These are phyloP conservation scores for Scedosporium aurantiacum DNA, from an alignment of 2,329 filamentous ascomycete genomes.

Conservation along the genomic window DNA sequence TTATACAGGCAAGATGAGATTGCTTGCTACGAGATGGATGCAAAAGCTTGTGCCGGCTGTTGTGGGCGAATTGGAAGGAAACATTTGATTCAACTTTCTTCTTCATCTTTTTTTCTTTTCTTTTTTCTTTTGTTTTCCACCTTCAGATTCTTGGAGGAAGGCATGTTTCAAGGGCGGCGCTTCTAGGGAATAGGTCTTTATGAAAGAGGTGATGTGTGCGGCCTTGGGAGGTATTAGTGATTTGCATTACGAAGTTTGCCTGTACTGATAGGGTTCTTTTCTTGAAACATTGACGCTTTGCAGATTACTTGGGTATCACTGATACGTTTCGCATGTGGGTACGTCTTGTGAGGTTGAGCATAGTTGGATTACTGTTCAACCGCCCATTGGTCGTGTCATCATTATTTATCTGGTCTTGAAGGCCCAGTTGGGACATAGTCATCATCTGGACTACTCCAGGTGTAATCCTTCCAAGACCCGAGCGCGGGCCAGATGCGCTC, in stretches of 20 bases:
- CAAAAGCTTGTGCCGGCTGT: too few relatives aligned
- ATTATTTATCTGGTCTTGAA: background rate
- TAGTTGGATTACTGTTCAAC: too few relatives aligned
- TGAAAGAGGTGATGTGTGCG: too few relatives aligned
- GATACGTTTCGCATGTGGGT: too few relatives aligned
- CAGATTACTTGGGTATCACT: background rate
- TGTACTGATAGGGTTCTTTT: background rate
- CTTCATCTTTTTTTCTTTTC: too few relatives aligned
- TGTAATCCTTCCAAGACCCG: slow-evolving; percentile 50
- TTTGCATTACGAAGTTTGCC: background rate
- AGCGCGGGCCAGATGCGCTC: slow-evolving; percentile 44
- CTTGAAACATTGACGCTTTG: background rate
- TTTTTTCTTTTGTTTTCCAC: too few relatives aligned
- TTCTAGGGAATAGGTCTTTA: too few relatives aligned
- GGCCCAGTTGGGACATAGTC: slow-evolving; percentile 28
- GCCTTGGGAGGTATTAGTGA: background rate
- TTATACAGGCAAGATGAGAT: background rate
- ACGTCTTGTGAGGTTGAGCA: too few relatives aligned
- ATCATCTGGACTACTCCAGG: slow-evolving; percentile 50
- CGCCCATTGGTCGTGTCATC: background rate
- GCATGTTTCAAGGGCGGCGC: too few relatives aligned
- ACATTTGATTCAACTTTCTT: too few relatives aligned
- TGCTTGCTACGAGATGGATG: background rate
- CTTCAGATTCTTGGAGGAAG: too few relatives aligned
- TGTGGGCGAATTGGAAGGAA: too few relatives aligned